Evolutionary conservation across 164 flowering plant species (phyloP), one percentile per base, ranked within the genome.

Genomic region (Santalum album): DNA sequence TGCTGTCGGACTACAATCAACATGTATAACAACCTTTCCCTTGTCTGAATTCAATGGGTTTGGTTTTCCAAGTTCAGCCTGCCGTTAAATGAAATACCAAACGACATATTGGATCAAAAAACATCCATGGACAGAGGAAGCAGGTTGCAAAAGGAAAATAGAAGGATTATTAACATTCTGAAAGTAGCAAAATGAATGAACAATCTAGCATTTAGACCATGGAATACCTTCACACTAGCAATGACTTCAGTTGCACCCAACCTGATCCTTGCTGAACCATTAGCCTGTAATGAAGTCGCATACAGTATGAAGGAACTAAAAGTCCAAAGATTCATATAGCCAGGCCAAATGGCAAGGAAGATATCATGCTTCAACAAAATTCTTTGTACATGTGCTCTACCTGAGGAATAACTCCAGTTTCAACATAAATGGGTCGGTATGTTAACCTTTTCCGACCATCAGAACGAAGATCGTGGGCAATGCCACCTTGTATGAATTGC

Each of bases 51-150:
- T 85, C 56, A 69, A 57, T 3, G 69, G 12, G 62, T 55, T 81
- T 18, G 99, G 96, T 69, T 56, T 94, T 56, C 99, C 95, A 67
- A 94, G 86, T 65, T 94, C 99, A 49, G 96, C 99, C 97, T 94
- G 73, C 74, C 69, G 20, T 42, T 25, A 2, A 38, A 15, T 38
- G 7, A 11, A 38, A 3, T 3, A 38, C n/a, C 34, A 29, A 29
- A 9, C 34, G 9, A 9, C 34, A 29, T 29, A 29, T 4, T 29
- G 6, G n/a, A n/a, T n/a, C 4, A 29, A 9, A 29, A 29, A 29
- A 29, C 9, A 29, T 29, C 34, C 34, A 29, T 29, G 9, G 34
- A 9, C 4, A 29, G 34, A 29, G 9, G 34, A 29, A 29, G 4
- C 34, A 29, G 34, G 4, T 9, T 3, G 9, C 34, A 29, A 29